Percentiles rank a stretch among this genome's conserved stretches.
Conservation (phyloP, 2,329 filamentous ascomycete species). For the Colletotrichum limetticola region DNA sequence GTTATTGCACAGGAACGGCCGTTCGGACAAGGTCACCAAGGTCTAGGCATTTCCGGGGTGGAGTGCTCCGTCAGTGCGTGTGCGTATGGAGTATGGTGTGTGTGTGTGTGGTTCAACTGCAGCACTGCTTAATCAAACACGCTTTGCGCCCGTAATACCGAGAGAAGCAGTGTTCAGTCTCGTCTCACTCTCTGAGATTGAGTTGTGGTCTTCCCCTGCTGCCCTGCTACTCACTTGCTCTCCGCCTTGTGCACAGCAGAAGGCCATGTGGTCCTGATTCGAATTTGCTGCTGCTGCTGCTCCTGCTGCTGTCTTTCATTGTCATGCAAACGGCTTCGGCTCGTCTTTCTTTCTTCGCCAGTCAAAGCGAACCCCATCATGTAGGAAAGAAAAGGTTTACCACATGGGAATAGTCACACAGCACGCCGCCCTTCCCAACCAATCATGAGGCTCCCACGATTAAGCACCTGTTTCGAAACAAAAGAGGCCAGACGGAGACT, state of each 20-base stretch:
- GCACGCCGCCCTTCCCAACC: neutral
- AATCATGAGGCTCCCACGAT: neutral
- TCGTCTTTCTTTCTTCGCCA: neutral
- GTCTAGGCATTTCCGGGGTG: neutral
- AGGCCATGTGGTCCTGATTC: neutral
- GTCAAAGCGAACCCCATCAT: neutral
- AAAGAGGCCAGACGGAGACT: neutral
- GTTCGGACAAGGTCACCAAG: neutral
- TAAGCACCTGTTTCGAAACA: neutral
- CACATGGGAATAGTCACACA: slow-evolving; percentile 12
- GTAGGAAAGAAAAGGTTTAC: neutral
- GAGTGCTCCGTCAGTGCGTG: too few relatives aligned
- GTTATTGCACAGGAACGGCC: neutral
- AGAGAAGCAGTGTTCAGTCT: neutral
- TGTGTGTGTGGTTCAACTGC: too few relatives aligned
- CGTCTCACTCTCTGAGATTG: neutral
- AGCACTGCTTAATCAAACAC: neutral
- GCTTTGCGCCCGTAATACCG: neutral
- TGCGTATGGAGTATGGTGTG: too few relatives aligned
- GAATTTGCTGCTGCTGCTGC: neutral
- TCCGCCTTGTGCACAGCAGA: neutral
- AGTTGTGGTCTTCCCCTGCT: neutral
- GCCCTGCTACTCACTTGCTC: too few relatives aligned
- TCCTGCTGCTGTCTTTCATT: neutral
- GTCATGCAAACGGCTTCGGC: neutral